These are phyloP conservation scores for Spiraea crenata DNA, from an alignment of 331 rosid genomes.

Conservation along the genomic window DNA sequence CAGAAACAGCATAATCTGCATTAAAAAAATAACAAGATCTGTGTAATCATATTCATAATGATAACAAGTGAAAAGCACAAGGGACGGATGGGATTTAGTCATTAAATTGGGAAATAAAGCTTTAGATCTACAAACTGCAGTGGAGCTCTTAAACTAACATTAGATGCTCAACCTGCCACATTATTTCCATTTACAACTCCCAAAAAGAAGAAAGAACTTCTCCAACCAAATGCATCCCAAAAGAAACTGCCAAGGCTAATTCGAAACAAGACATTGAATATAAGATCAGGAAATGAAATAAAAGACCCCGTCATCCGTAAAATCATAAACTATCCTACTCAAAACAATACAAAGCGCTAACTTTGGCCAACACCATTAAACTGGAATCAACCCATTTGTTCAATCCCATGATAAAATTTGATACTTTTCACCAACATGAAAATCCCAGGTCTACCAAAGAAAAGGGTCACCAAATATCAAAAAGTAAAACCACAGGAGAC, in stretches of 20 bases:
- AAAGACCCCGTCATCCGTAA: not conserved
- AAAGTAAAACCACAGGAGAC: conserved; percentile 17
- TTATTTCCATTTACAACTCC: not conserved
- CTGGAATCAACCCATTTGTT: conserved; percentile 8
- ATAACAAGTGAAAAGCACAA: not conserved
- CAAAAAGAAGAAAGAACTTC: not conserved
- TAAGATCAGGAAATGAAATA: not conserved
- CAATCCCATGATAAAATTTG: conserved; percentile 8
- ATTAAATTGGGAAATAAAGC: not conserved
- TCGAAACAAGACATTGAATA: not conserved
- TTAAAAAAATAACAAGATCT: conserved; percentile 24
- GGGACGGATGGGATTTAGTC: not conserved
- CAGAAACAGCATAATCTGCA: conserved; percentile 35
- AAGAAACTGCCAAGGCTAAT: not conserved
- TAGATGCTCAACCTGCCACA: not conserved
- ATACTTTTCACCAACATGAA: not conserved
- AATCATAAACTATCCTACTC: not conserved
- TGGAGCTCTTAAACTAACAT: not conserved
- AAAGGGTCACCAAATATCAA: conserved; percentile 2
- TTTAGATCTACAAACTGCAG: not conserved
- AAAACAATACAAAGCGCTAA: not conserved
- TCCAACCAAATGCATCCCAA: not conserved
- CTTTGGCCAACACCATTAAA: not conserved
- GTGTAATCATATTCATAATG: conserved; percentile 3
- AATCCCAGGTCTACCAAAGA: not conserved